Evolutionary conservation across 2,329 filamentous ascomycete genomes (phyloP).

Genomic region (Lachnellula occidentalis): DNA sequence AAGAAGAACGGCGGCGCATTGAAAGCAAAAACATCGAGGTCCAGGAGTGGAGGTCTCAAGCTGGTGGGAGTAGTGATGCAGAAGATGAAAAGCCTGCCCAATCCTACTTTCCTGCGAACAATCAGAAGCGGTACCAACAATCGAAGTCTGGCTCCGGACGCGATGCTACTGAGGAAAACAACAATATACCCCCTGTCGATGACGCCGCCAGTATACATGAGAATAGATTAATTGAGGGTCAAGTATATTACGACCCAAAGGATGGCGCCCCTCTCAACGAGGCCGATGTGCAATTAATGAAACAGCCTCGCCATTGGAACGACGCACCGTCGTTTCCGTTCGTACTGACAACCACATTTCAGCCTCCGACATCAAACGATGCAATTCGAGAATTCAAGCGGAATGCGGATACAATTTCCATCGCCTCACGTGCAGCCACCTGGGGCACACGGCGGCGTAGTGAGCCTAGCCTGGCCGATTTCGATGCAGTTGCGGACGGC

Average conservation of each 20-base stretch:
- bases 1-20: conserved; percentile 25
- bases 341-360: conserved; percentile 33
- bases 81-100: conserved; percentile 18
- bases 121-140: conserved; percentile 10
- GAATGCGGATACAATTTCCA: conserved; percentile 45
- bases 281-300: conserved; percentile 24
- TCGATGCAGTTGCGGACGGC: conserved; percentile 54
- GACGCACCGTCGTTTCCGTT: conserved; percentile 34
- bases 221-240: conserved; percentile 27
- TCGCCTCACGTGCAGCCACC: conserved; percentile 59
- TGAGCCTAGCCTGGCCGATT: conserved; percentile 51
- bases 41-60: conserved; percentile 30
- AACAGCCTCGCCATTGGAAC: conserved; percentile 27
- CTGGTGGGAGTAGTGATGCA: conserved; percentile 16
- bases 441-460: conserved; percentile 65
- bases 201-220: conserved; percentile 29
- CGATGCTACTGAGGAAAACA: conserved; percentile 13
- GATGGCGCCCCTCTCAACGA: conserved; percentile 15
- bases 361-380: conserved; percentile 43
- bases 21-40: conserved; percentile 30
- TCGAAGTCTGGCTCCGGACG: conserved; percentile 1
- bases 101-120: conserved; percentile 16
- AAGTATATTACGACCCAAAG: conserved; percentile 27
- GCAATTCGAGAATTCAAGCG: conserved; percentile 42
- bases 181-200: conserved; percentile 22